Conservation (phyloP, 176 grass and related monocot species). For the Cenchrus fungigraminus region DNA sequence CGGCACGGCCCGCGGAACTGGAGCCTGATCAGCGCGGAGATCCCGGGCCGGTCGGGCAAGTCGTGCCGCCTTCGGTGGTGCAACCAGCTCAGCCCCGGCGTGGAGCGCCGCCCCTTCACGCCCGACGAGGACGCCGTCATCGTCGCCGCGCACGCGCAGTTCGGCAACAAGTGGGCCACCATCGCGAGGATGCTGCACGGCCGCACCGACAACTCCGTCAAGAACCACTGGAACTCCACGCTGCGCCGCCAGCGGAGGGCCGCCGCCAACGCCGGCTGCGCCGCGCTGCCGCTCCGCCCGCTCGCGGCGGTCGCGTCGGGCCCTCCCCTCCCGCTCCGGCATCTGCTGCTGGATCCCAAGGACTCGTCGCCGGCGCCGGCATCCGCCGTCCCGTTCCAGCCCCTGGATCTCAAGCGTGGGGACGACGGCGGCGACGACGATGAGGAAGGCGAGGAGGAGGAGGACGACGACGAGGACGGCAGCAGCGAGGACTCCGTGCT, state of each 20-base stretch:
- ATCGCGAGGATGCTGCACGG: constrained; percentile 77
- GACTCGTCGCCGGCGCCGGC: neutral
- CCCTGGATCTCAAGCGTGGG: constrained; percentile 6
- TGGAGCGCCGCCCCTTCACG: constrained; percentile 87
- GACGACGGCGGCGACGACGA: neutral
- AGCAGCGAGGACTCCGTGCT: constrained; percentile 42
- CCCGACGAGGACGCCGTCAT: constrained; percentile 74
- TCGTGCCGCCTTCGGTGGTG: constrained; percentile 94
- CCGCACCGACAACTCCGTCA: constrained; percentile 95
- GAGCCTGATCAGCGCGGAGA: constrained; percentile 67
- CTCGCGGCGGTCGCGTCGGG: neutral
- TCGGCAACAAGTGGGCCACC: constrained; percentile 93
- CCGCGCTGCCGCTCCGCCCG: neutral
- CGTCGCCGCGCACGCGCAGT: constrained; percentile 53
- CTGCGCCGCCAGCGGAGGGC: constrained; percentile 59
- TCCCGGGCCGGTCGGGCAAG: constrained; percentile 80
- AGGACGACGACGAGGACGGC: constrained; percentile 8
- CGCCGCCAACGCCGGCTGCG: neutral
- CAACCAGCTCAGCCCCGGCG: constrained; percentile 85
- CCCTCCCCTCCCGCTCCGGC: neutral
- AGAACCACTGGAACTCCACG: constrained; percentile 98
- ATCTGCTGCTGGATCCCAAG: constrained; percentile 21
- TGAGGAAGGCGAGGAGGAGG: neutral
- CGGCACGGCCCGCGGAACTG: constrained; percentile 79
- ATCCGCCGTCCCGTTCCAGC: neutral